Conservation (phyloP, 192 early-diverging fungal species). For the Umbelopsis sp. region DNA sequence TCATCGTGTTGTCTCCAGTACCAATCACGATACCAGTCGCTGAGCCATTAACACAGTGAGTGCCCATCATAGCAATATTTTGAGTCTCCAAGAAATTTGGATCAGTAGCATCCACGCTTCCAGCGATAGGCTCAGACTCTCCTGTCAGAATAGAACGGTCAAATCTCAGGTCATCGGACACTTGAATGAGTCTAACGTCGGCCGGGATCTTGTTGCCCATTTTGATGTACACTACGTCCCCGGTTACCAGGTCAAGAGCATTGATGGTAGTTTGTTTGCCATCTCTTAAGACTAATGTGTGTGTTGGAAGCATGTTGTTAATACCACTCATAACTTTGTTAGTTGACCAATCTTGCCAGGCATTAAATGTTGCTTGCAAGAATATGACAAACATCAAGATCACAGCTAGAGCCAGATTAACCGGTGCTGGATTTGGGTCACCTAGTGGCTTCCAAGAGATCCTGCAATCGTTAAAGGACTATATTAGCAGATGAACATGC, state of each 20-base stretch:
- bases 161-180: slow-evolving; percentile 70
- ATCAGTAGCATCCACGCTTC: slow-evolving; percentile 64
- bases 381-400: slow-evolving; percentile 67
- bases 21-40: slow-evolving; percentile 75
- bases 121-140: slow-evolving; percentile 67
- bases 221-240: slow-evolving; percentile 81
- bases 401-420: slow-evolving; percentile 62
- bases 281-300: slow-evolving; percentile 72
- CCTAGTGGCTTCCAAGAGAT: slow-evolving; percentile 67
- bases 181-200: slow-evolving; percentile 70
- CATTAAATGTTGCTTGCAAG: slow-evolving; percentile 70
- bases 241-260: slow-evolving; percentile 72
- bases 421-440: slow-evolving; percentile 49
- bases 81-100: slow-evolving; percentile 76
- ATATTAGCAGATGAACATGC: slow-evolving; percentile 27
- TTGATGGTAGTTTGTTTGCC: slow-evolving; percentile 65
- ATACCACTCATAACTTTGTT: slow-evolving; percentile 72
- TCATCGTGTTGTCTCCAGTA: slow-evolving; percentile 76
- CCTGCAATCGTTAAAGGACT: slow-evolving; percentile 45
- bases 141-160: slow-evolving; percentile 85
- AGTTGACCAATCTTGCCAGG: slow-evolving; percentile 73
- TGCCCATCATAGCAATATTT: slow-evolving; percentile 81
- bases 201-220: slow-evolving; percentile 85
- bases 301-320: slow-evolving; percentile 67
- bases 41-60: slow-evolving; percentile 69